phyloP scores from a whole-genome alignment of 2,329 filamentous ascomycete species.

The Plectosphaerella cucumerina region DNA sequence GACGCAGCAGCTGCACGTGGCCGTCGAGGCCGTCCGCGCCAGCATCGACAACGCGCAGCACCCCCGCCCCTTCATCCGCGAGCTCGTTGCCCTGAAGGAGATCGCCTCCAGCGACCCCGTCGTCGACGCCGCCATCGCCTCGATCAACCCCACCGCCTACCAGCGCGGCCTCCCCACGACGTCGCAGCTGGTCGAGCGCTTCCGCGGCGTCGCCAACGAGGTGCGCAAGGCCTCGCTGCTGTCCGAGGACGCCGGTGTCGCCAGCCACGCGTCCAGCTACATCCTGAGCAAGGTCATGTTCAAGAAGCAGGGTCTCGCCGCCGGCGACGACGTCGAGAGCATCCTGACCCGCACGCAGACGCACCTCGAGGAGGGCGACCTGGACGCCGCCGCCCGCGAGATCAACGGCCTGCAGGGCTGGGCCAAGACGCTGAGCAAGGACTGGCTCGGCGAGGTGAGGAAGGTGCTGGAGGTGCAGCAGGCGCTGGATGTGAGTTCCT shows the following conservation, averaged over 20 bases:
- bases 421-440: conserved; percentile 90
- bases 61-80: conserved; percentile 82
- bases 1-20: conserved; percentile 94
- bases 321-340: conserved; percentile 88
- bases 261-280: conserved; percentile 87
- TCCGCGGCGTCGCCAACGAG: conserved; percentile 86
- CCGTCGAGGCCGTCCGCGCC: conserved; percentile 86
- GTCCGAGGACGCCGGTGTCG: conserved; percentile 89
- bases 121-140: conserved; percentile 90
- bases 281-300: conserved; percentile 92
- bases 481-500: conserved; percentile 80
- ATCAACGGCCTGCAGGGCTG: conserved; percentile 92
- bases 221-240: conserved; percentile 92
- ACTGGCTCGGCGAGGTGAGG: conserved; percentile 89
- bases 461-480: conserved; percentile 93
- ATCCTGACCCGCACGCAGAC: conserved; percentile 87
- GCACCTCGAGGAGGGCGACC: conserved; percentile 84
- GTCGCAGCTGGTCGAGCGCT: conserved; percentile 87
- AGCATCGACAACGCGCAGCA: conserved; percentile 71
- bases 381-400: conserved; percentile 88
- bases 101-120: conserved; percentile 80
- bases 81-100: conserved; percentile 92
- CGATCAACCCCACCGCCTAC: conserved; percentile 90
- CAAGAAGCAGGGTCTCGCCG: conserved; percentile 83
- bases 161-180: conserved; percentile 84